Base-by-base conservation (phyloP, 305 asterid genomes). In the Rubia peregrina region DNA sequence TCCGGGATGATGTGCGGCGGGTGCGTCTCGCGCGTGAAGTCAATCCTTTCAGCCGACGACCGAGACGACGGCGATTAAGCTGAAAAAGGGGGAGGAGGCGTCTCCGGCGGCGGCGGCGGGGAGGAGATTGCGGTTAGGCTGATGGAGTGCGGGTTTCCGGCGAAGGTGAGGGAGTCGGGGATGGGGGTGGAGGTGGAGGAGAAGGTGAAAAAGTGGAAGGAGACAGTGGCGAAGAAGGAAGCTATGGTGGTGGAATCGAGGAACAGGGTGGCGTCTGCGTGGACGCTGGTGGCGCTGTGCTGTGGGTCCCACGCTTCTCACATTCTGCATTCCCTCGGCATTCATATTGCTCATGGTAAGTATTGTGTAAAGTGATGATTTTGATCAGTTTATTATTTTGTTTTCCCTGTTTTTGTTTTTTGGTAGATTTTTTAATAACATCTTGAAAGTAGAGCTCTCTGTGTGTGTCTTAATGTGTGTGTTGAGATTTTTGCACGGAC, bases 1-100 rank as follows among this genome's bases (percentile, higher is more conserved):
- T 81, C 89, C 7, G 98, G 98, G 51, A 92, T 92, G 97, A 92
- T 92, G 98, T 92, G 98, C 79, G 98, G 97, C 77, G 97, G 95
- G 79, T 90, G 98, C 66, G 98, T 82, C 17, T 82, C 95, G 36
- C 97, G 95, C 67, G 92, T 91, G 71, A 89, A 93, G 85, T 82
- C 97, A 65, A 89, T 93, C 57, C 26, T 90, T 46, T 77, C 95
- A 19, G 82, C 86, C 66, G 96, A 90, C 81, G 89, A 93, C 97
- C 2, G 97, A 89, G 82, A 90, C 96, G 59, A 97, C 96, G 9
- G 98, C 98, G 82, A 82, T 92, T 70, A 89, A 89, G 84, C 77
- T 90, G 84, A 90, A 87, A 85, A 89, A 89, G 79, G 80, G 72
- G 59, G 59, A 2, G 79, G 80, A 74, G 59, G 22, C 2, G 17